These are phyloP conservation scores for Citrullus colocynthis DNA, from an alignment of 306 rosid genomes.

Conservation along the genomic window DNA sequence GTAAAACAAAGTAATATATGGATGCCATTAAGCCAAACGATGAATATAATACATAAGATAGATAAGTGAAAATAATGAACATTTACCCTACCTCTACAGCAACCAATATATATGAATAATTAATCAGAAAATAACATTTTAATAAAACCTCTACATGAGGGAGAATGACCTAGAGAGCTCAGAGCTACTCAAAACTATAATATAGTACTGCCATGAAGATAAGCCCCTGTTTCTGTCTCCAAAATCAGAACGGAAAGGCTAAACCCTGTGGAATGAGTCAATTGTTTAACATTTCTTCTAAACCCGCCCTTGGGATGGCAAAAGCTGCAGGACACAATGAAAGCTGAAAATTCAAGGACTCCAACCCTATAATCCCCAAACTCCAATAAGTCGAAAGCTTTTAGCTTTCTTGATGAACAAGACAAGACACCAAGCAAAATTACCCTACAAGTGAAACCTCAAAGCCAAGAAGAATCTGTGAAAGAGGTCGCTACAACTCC, in stretches of 20 bases:
- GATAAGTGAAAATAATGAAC: neutral
- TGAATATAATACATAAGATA: neutral
- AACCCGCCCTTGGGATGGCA: neutral
- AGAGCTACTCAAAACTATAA: neutral
- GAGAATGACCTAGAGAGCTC: neutral
- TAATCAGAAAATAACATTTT: neutral
- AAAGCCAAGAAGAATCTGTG: neutral
- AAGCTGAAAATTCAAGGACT: neutral
- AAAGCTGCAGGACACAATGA: neutral
- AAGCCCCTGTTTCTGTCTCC: neutral
- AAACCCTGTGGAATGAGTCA: neutral
- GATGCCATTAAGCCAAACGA: neutral
- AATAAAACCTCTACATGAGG: neutral
- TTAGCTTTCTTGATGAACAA: neutral
- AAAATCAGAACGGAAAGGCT: neutral
- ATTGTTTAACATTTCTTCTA: no score
- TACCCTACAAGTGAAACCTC: neutral
- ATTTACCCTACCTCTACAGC: neutral
- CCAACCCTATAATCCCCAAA: neutral
- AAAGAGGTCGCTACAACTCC: neutral
- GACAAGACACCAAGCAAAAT: neutral
- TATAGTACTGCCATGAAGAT: neutral
- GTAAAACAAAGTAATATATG: neutral
- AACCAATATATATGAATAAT: neutral
- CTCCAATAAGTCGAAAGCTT: neutral